Evolutionary conservation across 495 filamentous ascomycete species (phyloP).

Genomic region (Penicillium simplicissimum): DNA sequence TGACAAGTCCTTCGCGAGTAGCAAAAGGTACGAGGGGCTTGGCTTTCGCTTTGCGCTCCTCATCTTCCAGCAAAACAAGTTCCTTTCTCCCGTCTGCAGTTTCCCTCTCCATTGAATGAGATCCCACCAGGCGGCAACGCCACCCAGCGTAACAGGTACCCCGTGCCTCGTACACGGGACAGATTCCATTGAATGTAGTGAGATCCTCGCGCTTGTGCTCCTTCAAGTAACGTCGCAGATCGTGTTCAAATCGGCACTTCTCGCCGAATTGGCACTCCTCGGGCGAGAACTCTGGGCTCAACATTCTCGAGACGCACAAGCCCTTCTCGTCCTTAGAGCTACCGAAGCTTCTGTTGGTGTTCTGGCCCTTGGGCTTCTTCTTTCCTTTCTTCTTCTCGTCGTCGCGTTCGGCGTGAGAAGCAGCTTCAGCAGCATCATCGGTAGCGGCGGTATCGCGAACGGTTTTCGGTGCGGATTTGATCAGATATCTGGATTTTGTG

Average conservation of each 20-base stretch:
- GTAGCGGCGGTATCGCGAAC: slow-evolving; percentile 25
- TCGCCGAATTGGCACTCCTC: slow-evolving; percentile 70
- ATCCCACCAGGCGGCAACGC: slow-evolving; percentile 86
- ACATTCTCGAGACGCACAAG: slow-evolving; percentile 71
- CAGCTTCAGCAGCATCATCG: slow-evolving; percentile 73
- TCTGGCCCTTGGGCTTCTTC: slow-evolving; percentile 77
- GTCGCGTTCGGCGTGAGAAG: slow-evolving; percentile 42
- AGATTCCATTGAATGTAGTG: slow-evolving; percentile 68
- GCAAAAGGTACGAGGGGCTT: slow-evolving; percentile 33
- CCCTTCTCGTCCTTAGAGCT: slow-evolving; percentile 72
- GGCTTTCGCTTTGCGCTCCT: slow-evolving; percentile 47
- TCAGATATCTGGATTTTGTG: slow-evolving; percentile 54
- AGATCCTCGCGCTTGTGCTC: slow-evolving; percentile 81
- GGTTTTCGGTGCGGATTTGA: slow-evolving; percentile 35
- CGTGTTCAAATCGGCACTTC: slow-evolving; percentile 75
- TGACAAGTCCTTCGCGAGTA: slow-evolving; percentile 67
- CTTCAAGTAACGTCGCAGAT: slow-evolving; percentile 79
- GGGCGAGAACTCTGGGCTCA: slow-evolving; percentile 73
- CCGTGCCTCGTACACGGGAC: slow-evolving; percentile 73
- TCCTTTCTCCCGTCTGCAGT: slow-evolving; percentile 78
- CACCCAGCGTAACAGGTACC: slow-evolving; percentile 82
- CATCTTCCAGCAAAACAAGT: slow-evolving; percentile 65
- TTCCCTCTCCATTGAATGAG: slow-evolving; percentile 75
- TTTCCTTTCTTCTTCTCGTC: slow-evolving; percentile 54
- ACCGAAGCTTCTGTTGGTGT: slow-evolving; percentile 83